Conservation (phyloP, 2,329 filamentous ascomycete genomes). For the Monosporascus sp. region DNA sequence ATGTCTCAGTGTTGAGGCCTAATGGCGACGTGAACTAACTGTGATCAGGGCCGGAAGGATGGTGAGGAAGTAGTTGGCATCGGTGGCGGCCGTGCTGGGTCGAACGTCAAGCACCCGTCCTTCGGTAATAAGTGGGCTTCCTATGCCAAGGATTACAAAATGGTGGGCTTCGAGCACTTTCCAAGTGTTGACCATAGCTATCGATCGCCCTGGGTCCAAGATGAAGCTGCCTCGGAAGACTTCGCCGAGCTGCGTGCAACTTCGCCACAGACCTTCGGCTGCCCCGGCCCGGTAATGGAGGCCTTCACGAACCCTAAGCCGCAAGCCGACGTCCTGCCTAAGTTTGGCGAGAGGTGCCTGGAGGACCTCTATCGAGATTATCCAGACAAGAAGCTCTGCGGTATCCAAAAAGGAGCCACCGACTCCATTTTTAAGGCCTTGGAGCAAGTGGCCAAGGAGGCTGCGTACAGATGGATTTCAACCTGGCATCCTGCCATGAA, state of each 20-base stretch:
- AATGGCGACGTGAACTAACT: no score
- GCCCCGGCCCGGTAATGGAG: not conserved
- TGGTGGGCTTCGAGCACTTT: not conserved
- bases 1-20: no score
- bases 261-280: not conserved
- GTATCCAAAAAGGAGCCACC: conserved; percentile 4
- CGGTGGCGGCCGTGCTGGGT: no score
- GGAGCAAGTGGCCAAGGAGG: conserved; percentile 12
- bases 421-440: conserved; percentile 3
- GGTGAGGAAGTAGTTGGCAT: no score
- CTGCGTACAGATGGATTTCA: conserved; percentile 12
- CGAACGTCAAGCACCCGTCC: not conserved
- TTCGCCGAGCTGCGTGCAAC: not conserved
- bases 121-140: not conserved
- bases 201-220: not conserved
- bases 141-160: not conserved
- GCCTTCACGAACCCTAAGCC: not conserved
- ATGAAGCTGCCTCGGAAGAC: not conserved
- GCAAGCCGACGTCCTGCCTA: not conserved
- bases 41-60: no score
- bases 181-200: not conserved
- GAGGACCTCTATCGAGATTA: conserved; percentile 16
- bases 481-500: conserved; percentile 15
- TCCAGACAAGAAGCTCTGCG: conserved; percentile 12
- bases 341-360: conserved; percentile 5